phyloP scores from a whole-genome alignment of 352 stramenopile species.

The Thalassiosira hispida region DNA sequence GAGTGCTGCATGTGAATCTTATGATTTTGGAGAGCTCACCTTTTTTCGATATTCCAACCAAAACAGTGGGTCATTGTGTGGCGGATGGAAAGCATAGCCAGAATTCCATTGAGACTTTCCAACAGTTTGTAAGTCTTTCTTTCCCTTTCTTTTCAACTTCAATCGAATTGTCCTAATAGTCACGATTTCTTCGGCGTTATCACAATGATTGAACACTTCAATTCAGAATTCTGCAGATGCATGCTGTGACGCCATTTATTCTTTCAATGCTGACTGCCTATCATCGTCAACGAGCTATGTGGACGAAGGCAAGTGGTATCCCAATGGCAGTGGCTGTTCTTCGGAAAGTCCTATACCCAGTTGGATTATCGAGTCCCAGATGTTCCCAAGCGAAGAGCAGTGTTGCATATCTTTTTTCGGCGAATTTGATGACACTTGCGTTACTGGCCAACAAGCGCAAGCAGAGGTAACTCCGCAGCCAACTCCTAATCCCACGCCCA shows the following conservation, averaged over 20 bases:
- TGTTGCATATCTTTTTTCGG: too few species aligned
- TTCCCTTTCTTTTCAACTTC: too few species aligned
- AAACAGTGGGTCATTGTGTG: too few species aligned
- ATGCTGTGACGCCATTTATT: constrained; percentile 10
- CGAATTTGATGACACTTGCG: too few species aligned
- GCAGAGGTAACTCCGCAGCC: too few species aligned
- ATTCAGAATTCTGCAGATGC: constrained; percentile 6
- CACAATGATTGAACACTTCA: constrained; percentile 1
- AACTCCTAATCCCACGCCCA: too few species aligned
- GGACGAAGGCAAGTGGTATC: constrained; percentile 12
- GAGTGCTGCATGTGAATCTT: neutral
- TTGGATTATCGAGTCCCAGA: neutral
- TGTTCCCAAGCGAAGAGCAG: neutral
- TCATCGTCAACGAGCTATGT: neutral
- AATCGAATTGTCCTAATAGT: too few species aligned
- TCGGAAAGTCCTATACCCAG: neutral
- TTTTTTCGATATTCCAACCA: too few species aligned
- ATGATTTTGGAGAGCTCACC: too few species aligned
- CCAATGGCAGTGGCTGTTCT: neutral
- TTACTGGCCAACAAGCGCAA: too few species aligned
- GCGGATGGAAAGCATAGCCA: neutral
- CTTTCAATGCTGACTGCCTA: neutral
- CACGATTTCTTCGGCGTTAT: neutral
- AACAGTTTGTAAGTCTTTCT: constrained; percentile 8
- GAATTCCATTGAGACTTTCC: neutral